These are phyloP conservation scores for Aspergillus fumigatus DNA, from an alignment of 2,329 filamentous ascomycete genomes.

Conservation along the genomic window DNA sequence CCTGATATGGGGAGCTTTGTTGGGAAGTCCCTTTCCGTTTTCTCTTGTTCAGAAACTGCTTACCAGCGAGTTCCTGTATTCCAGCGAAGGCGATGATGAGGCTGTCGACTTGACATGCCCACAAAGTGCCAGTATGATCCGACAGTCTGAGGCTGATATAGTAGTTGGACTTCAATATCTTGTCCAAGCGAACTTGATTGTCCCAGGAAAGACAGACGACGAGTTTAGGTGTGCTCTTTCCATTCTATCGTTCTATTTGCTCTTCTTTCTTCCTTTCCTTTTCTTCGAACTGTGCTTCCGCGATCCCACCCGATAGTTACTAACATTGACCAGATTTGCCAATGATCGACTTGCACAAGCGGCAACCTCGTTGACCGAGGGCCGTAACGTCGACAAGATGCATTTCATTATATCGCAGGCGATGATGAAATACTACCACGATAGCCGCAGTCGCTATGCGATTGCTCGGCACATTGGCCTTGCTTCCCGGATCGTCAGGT, in stretches of 20 bases:
- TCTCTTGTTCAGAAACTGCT: slow-evolving; percentile 72
- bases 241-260: slow-evolving; percentile 1
- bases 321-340: slow-evolving; percentile 56
- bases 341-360: slow-evolving; percentile 85
- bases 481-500: slow-evolving; percentile 69
- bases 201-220: slow-evolving; percentile 79
- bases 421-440: slow-evolving; percentile 66
- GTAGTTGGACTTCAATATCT: slow-evolving; percentile 75
- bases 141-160: slow-evolving; percentile 60
- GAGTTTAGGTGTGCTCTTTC: slow-evolving; percentile 54
- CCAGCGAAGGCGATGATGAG: slow-evolving; percentile 44
- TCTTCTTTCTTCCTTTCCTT: not conserved
- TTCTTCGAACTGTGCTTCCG: not conserved
- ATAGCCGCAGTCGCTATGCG: slow-evolving; percentile 63
- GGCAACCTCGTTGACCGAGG: slow-evolving; percentile 64
- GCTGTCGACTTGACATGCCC: slow-evolving; percentile 32
- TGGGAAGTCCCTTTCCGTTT: slow-evolving; percentile 82
- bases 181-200: slow-evolving; percentile 73
- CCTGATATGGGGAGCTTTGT: slow-evolving; percentile 77
- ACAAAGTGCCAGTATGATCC: slow-evolving; percentile 44
- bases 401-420: slow-evolving; percentile 84
- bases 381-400: slow-evolving; percentile 67
- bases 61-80: slow-evolving; percentile 65
- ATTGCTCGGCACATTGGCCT: slow-evolving; percentile 78
- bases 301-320: not conserved